Conservation (phyloP, 352 stramenopile species). For the Phytophthora syringae region DNA sequence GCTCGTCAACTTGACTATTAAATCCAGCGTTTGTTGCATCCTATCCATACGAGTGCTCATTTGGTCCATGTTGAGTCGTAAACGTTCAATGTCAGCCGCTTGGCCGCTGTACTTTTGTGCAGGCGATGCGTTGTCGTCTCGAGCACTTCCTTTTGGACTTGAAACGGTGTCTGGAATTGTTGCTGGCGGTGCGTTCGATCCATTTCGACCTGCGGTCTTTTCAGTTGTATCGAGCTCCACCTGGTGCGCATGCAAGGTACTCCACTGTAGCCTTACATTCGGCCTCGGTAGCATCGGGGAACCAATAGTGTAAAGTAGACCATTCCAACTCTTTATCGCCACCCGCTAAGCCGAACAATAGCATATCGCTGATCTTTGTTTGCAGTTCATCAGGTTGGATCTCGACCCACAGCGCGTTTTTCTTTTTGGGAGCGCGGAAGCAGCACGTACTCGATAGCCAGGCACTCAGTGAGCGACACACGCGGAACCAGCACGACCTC, state of each 20-base stretch:
- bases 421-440: too few relatives aligned
- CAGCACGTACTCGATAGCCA: too few relatives aligned
- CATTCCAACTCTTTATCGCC: slow-evolving; percentile 16
- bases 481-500: too few relatives aligned
- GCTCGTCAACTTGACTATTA: slow-evolving; percentile 20
- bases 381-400: slow-evolving; percentile 33
- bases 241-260: slow-evolving; percentile 22
- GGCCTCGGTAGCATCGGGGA: slow-evolving; percentile 17
- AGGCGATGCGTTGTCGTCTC: neutral
- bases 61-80: neutral
- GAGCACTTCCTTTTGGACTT: slow-evolving; percentile 6
- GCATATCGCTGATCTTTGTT: slow-evolving; percentile 9
- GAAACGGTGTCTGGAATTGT: too few relatives aligned
- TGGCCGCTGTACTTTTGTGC: too few relatives aligned
- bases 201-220: neutral
- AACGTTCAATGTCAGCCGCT: too few relatives aligned
- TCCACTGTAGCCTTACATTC: slow-evolving; percentile 29
- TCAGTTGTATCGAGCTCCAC: slow-evolving; percentile 12
- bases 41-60: slow-evolving; percentile 15
- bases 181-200: neutral
- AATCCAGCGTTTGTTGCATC: slow-evolving; percentile 24
- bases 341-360: slow-evolving; percentile 1
- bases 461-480: too few relatives aligned
- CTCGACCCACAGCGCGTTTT: slow-evolving; percentile 29
- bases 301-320: slow-evolving; percentile 21